Base-by-base conservation (phyloP, 805 yeast species). In the Pichia membranifaciens region DNA sequence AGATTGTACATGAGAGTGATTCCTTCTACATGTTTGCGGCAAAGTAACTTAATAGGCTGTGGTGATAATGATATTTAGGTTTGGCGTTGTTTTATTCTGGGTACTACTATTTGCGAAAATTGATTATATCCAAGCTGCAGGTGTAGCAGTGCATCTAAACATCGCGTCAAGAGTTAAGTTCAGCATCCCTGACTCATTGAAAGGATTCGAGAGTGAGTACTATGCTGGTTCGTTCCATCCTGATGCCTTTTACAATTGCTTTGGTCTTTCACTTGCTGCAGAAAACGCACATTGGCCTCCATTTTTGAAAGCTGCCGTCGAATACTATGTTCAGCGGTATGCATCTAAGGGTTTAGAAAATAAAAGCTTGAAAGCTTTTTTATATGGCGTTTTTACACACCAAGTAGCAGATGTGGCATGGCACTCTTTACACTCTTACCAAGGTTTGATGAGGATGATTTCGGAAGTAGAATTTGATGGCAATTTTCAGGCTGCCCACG, bases 241-340 rank as follows among this genome's bases (percentile, higher is more conserved):
- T 0, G 89, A 83, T 58, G 78, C 84, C 0, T 76, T 81, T 55
- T 83, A 83, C 60, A 69, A 75, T 32, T 83, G 88, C 59, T 62
- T 74, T 43, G 78, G 75, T 3, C 56, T 62, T 22, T 67, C 75
- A 3, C 70, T 72, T 10, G 72, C 73, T 2, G 83, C 85, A 3
- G 89, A 83, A 59, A 74, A 67, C 25, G 69, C 81, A 0, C 88
- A 82, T 57, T 82, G 89, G 88, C 87, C 87, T 0, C 81, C 82
- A 1, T 82, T 81, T 55, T 54, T 82, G 13, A 60, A 66, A 4
- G 60, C 62, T 2, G 78, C 81, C 0, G 73, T 76, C 5, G 52
- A 66, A 5, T 62, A 73, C 40, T 76, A 77, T 61, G 25, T 43
- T 2, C 37, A 39, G 5, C 59, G 63, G 2, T 43, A 50, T 31